Evolutionary conservation across 2,329 filamentous ascomycete genomes (phyloP), one percentile per base, ranked within the genome.

Genomic region (Cercospora sp.): DNA sequence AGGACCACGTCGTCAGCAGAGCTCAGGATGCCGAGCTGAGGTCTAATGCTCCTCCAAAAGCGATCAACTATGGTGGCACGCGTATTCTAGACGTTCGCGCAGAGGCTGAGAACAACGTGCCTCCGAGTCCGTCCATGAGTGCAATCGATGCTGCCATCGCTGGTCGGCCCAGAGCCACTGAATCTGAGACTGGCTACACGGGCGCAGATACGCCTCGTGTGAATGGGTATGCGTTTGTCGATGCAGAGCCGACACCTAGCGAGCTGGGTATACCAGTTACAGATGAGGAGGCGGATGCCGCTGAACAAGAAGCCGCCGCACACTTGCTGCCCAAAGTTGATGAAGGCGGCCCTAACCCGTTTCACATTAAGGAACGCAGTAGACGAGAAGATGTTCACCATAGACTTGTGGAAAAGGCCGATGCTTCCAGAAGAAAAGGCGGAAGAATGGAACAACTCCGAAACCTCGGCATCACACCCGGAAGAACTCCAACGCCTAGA

Each of bases 141-240:
- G 90, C 93, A 1, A 87, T 97, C 24, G 88, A 90, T 71, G 93
- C 94, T 73, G 94, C 94, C 8, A 93, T 97, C 66, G 88, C 90
- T 1, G 92, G 93, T 9, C 87, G 84, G 7, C 88, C 90, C 4
- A 86, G 88, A 8, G 82, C 84, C 2, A 86, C 84, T 8, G 87
- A 89, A 26, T 87, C 88, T 12, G 89, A 92, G 72, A 60, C 82
- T 9, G 85, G 85, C 2, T 87, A 83, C 69, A 84, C 84, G 1
- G 91, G 90, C 16, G 86, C 85, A 67, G 93, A 96, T 79, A 98
- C 94, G 0, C 95, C 94, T 0, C 87, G 92, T 2, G 92, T 98
- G 0, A 97, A 96, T 71, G 95, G 95, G 1, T 99, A 97, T 78
- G 88, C 93, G 0, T 98, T 97, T 80, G 94, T 99, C 40, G 93